phyloP scores from a whole-genome alignment of 768 basidiomycete species.

The Nevesoporus exiguus region DNA sequence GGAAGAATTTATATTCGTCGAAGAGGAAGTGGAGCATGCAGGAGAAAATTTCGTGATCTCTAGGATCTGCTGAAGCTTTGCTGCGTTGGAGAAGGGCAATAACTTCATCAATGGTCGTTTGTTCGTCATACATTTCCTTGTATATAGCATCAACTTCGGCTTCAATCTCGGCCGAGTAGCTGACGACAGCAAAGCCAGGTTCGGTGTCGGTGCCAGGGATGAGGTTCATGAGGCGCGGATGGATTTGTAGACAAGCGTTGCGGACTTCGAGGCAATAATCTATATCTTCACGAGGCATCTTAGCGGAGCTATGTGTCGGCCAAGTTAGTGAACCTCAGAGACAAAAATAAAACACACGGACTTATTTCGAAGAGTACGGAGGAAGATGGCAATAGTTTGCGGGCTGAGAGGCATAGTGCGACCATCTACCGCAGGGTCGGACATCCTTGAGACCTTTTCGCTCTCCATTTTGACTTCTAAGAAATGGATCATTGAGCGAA shows the following conservation, averaged over 20 bases:
- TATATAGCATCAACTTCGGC: conserved; percentile 93
- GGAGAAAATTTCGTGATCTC: conserved; percentile 96
- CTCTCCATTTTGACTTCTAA: conserved; percentile 90
- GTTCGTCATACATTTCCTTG: conserved; percentile 97
- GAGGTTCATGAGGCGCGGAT: conserved; percentile 94
- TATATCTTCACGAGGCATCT: conserved; percentile 75
- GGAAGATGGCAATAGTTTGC: conserved; percentile 86
- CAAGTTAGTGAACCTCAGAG: conserved; percentile 2
- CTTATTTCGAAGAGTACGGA: conserved; percentile 85
- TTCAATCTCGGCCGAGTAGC: conserved; percentile 85
- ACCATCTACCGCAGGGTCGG: conserved; percentile 74
- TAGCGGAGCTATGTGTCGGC: conserved; percentile 51
- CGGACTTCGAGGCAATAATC: conserved; percentile 89
- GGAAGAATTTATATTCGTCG: conserved; percentile 99
- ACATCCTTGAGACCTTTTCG: conserved; percentile 71
- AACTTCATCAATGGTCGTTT: conserved; percentile 92
- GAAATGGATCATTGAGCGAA: conserved; percentile 84
- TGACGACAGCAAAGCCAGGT: conserved; percentile 87
- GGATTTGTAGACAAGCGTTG: conserved; percentile 88
- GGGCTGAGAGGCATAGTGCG: conserved; percentile 87
- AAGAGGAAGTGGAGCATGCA: conserved; percentile 99
- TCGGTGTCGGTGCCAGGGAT: conserved; percentile 83
- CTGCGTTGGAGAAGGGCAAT: conserved; percentile 81
- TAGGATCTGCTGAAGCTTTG: conserved; percentile 76
- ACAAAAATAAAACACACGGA: conserved; percentile 35